phyloP scores from a whole-genome alignment of 352 stramenopile genomes.

The Pythium brachiatum region DNA sequence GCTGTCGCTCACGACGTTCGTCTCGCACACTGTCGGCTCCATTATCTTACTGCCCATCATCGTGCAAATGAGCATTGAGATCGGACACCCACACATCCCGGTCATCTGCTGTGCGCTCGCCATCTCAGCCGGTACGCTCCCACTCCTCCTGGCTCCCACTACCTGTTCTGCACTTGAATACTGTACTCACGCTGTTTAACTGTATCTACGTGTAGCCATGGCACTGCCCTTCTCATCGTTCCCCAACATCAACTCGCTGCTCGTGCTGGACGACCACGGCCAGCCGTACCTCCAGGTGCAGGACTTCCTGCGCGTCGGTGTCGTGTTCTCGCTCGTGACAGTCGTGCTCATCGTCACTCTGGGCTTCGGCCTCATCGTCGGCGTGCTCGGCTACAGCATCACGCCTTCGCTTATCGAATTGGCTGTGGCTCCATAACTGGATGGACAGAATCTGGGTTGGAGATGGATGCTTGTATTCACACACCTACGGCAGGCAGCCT shows the following conservation, averaged over 20 bases:
- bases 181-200: neutral
- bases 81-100: conserved; percentile 82
- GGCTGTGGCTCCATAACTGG: neutral
- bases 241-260: conserved; percentile 91
- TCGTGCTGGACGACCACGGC: conserved; percentile 89
- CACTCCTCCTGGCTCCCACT: neutral
- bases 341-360: conserved; percentile 85
- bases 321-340: conserved; percentile 84
- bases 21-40: conserved; percentile 91
- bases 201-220: conserved; percentile 53
- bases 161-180: neutral
- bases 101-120: conserved; percentile 82
- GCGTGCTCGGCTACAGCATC: conserved; percentile 79
- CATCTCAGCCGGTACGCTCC: conserved; percentile 77
- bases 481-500: neutral
- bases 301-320: conserved; percentile 83
- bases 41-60: conserved; percentile 93
- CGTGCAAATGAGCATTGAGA: conserved; percentile 86
- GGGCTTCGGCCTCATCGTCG: conserved; percentile 80
- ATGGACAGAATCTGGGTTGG: neutral
- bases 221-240: conserved; percentile 91
- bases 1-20: conserved; percentile 90
- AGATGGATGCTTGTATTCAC: neutral
- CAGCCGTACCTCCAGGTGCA: conserved; percentile 85
- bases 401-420: conserved; percentile 23